Conservation (phyloP, 1,139 yeast genomes). For the Taphrina flavorubra region DNA sequence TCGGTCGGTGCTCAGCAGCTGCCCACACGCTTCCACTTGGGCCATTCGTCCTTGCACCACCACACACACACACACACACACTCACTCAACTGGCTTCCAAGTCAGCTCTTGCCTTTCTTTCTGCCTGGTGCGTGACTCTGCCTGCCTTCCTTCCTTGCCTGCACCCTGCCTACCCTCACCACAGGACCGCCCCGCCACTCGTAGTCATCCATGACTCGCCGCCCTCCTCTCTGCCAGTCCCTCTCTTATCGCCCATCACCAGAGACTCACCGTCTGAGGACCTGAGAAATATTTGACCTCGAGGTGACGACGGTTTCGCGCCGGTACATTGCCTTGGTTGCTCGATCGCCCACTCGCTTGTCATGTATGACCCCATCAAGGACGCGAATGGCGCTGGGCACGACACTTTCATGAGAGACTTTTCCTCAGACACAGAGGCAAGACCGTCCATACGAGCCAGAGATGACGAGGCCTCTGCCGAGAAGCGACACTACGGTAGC, state of each 20-base stretch:
- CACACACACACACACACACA: too few species aligned
- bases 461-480: constrained; percentile 5
- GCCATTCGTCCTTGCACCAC: not conserved
- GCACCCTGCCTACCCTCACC: too few species aligned
- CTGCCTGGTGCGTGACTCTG: not conserved
- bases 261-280: not conserved
- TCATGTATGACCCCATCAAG: constrained; percentile 29
- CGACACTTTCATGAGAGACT: constrained; percentile 2
- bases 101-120: not conserved
- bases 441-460: not conserved
- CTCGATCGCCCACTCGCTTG: not conserved
- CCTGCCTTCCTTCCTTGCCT: too few species aligned
- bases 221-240: not conserved
- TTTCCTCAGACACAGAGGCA: constrained; percentile 4
- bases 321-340: not conserved
- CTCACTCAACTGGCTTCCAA: not conserved
- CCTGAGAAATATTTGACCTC: not conserved
- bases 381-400: constrained; percentile 11
- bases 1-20: not conserved
- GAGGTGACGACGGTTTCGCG: constrained; percentile 2
- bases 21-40: not conserved
- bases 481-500: not conserved
- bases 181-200: too few species aligned
- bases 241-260: not conserved
- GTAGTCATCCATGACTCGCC: not conserved